Percentiles rank a stretch among this genome's conserved stretches.
Evolutionary conservation across 495 filamentous ascomycete genomes (phyloP).

Genomic region (Penicillium arizonense): DNA sequence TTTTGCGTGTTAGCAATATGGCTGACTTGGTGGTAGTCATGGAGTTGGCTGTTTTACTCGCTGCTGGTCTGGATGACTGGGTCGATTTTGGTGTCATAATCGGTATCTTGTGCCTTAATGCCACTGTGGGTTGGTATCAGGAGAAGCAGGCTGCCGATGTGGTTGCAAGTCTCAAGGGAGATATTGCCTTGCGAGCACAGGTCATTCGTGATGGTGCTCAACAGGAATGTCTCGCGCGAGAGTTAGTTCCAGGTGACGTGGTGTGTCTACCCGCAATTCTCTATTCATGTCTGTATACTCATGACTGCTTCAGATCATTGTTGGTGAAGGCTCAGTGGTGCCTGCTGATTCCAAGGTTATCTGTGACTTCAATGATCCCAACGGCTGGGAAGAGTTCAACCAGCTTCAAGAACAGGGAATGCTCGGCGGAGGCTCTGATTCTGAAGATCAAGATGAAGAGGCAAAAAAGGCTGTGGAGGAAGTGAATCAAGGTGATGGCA

Average conservation of each 20-base stretch:
- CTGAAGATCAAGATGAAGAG: constrained; percentile 43
- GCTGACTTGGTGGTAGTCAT: constrained; percentile 57
- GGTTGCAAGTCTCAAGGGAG: constrained; percentile 74
- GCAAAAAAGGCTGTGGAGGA: constrained; percentile 9
- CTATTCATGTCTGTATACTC: constrained; percentile 7
- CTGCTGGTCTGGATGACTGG: constrained; percentile 74
- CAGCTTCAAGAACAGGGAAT: constrained; percentile 52
- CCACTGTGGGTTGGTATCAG: constrained; percentile 76
- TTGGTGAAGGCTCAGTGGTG: constrained; percentile 71
- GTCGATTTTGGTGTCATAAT: constrained; percentile 83
- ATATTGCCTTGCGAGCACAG: constrained; percentile 72
- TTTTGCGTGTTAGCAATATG: neutral
- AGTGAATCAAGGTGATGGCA: constrained; percentile 7
- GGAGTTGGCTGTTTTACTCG: constrained; percentile 74
- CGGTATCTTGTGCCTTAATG: constrained; percentile 74
- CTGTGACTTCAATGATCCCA: constrained; percentile 64
- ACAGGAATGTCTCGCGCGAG: constrained; percentile 67
- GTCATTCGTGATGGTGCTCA: constrained; percentile 66
- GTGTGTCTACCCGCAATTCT: constrained; percentile 44
- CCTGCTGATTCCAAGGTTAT: constrained; percentile 71
- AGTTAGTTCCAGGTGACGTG: constrained; percentile 78
- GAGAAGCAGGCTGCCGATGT: constrained; percentile 83
- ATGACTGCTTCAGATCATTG: constrained; percentile 48
- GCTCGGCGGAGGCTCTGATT: constrained; percentile 53
- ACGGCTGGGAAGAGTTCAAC: constrained; percentile 64